phyloP scores from a whole-genome alignment of 2,329 filamentous ascomycete genomes.

The Apiospora pterosperma region DNA sequence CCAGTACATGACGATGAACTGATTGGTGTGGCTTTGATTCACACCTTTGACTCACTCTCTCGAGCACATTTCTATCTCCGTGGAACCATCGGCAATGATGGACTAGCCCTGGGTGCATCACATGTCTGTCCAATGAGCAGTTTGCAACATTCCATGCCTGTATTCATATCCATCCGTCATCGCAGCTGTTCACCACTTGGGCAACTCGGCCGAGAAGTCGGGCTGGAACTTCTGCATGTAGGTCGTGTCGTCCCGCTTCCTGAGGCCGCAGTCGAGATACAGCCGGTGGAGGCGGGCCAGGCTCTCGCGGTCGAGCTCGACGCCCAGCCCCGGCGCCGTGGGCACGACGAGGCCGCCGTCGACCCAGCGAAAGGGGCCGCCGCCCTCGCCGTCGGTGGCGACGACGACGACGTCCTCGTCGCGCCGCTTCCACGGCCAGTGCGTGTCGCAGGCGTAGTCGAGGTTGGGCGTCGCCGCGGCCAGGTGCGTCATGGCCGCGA shows the following conservation, averaged over 20 bases:
- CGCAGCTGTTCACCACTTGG: not conserved
- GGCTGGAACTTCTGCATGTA: no score
- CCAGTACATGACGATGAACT: not conserved
- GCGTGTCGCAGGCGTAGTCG: constrained; percentile 41
- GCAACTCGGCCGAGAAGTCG: not conserved
- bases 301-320: constrained; percentile 34
- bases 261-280: constrained; percentile 32
- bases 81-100: not conserved
- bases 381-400: no score
- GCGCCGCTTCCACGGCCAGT: constrained; percentile 41
- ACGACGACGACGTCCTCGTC: constrained; percentile 38
- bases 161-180: not conserved
- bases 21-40: not conserved
- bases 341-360: constrained; percentile 34
- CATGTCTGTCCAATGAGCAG: not conserved
- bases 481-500: constrained; percentile 40
- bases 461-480: constrained; percentile 37
- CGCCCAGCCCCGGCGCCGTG: constrained; percentile 29
- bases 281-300: constrained; percentile 32
- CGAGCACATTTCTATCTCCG: not conserved
- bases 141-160: no score
- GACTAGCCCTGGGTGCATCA: not conserved
- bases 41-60: not conserved
- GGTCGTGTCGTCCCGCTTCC: no score
- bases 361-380: constrained; percentile 33